Base-by-base conservation (phyloP, 208 protist species). In the Blechomonas ayalai region DNA sequence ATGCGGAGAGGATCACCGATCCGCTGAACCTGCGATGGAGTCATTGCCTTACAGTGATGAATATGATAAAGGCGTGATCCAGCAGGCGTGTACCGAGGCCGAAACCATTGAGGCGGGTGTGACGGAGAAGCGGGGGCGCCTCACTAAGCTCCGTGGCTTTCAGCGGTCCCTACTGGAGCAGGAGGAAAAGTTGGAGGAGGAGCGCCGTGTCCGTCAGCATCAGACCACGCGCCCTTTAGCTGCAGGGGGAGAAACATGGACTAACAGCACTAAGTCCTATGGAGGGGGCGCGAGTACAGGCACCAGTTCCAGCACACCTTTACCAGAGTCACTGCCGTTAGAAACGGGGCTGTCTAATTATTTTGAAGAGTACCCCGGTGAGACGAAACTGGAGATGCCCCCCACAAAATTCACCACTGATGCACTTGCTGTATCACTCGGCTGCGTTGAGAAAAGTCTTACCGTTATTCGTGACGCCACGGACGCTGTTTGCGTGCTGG, bases 401-500 rank as follows among this genome's bases (percentile, higher is more conserved):
- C 68, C 73, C n/a, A 39, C 34, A 6, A 37, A 59, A 12, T 92
- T 88, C 62, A 76, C 67, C 13, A 72, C 70, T 5, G 65, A 48
- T 18, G 71, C 78, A 3, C 50, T 92, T 5, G 64, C 66, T 0
- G 48, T 73, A 46, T 69, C 68, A 16, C 47, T 92, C 16, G 78
- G 86, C 54, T 64, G 62, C 45, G 35, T 88, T 33, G 63, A 61
- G 33, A 42, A 57, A 29, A 70, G 60, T 41, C 50, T 81, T 13
- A 49, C 42, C 6, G 69, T 53, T 38, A 50, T 92, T 18, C 47
- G 76, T 4, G 43, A 52, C 3, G 50, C 72, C 7, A 84, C 79
- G 0, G 79, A 92, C 35, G 59, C 59, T 15, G 64, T 92, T 4
- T 86, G 81, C 57, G 50, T 88, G 19, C 50, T 67, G 15, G 55